Percentiles rank a stretch among this genome's conserved stretches.
Conservation (phyloP, 345 rosid genomes). For the Rhizophora apiculata region DNA sequence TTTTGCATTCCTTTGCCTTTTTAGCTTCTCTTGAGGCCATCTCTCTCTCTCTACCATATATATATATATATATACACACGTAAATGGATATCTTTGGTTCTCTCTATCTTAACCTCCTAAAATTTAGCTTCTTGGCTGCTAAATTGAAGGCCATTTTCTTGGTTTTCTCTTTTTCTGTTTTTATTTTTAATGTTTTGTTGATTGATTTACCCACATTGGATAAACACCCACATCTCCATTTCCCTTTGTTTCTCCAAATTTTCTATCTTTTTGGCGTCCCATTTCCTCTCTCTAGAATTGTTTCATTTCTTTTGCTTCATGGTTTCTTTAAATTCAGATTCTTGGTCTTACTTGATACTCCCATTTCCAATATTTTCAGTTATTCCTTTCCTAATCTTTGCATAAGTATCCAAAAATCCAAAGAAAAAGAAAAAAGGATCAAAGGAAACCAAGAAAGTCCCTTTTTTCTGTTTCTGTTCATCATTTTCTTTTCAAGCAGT, state of each 20-base stretch:
- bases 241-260: not conserved
- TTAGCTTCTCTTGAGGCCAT: slow-evolving; percentile 7
- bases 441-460: not conserved
- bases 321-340: slow-evolving; percentile 12
- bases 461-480: not conserved
- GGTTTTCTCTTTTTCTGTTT: not conserved
- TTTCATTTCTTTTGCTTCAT: not conserved
- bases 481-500: too few relatives aligned
- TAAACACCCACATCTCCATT: not conserved
- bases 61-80: not conserved
- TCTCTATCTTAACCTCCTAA: not conserved
- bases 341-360: slow-evolving; percentile 17
- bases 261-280: not conserved
- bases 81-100: not conserved
- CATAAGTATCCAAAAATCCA: not conserved
- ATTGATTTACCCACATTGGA: not conserved
- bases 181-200: not conserved
- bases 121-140: not conserved
- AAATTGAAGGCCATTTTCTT: not conserved
- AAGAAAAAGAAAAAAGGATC: not conserved
- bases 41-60: not conserved
- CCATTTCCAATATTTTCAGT: not conserved
- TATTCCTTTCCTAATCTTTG: not conserved
- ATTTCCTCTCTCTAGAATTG: not conserved
- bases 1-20: not conserved